These are phyloP conservation scores for Cubamyces lactineus DNA, from an alignment of 768 basidiomycete species.

Conservation along the genomic window DNA sequence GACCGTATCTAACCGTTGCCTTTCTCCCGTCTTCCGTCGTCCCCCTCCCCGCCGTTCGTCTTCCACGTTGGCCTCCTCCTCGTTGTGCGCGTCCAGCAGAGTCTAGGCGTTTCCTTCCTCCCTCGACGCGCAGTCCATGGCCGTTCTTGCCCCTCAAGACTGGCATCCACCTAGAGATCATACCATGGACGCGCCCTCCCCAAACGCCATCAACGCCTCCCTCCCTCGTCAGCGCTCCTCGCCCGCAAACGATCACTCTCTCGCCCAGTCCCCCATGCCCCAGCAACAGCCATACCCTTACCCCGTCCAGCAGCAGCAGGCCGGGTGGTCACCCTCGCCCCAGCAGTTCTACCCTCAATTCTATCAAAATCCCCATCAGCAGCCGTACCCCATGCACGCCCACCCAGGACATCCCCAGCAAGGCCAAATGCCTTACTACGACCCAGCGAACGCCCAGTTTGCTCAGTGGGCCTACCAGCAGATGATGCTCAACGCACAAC, in stretches of 20 bases:
- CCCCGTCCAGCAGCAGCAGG: constrained; percentile 68
- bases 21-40: constrained; percentile 18
- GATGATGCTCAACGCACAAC: constrained; percentile 80
- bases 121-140: constrained; percentile 53
- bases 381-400: constrained; percentile 52
- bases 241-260: constrained; percentile 55
- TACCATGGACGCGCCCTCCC: constrained; percentile 58
- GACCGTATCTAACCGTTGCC: constrained; percentile 29
- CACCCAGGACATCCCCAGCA: constrained; percentile 36
- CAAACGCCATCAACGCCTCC: constrained; percentile 40
- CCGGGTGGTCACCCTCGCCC: constrained; percentile 68
- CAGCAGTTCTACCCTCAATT: constrained; percentile 79
- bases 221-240: constrained; percentile 62
- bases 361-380: constrained; percentile 72
- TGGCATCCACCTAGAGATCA: constrained; percentile 71
- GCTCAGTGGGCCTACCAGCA: constrained; percentile 92
- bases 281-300: constrained; percentile 59
- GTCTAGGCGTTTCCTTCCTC: constrained; percentile 17
- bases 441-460: constrained; percentile 76
- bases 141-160: constrained; percentile 77
- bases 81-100: constrained; percentile 14
- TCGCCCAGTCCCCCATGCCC: constrained; percentile 36
- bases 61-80: background rate
- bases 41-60: constrained; percentile 13
- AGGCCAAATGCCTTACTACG: constrained; percentile 64